Evolutionary conservation across 2,329 filamentous ascomycete species (phyloP), one percentile per base, ranked within the genome.

Genomic region (Daldinia eschscholtzii): DNA sequence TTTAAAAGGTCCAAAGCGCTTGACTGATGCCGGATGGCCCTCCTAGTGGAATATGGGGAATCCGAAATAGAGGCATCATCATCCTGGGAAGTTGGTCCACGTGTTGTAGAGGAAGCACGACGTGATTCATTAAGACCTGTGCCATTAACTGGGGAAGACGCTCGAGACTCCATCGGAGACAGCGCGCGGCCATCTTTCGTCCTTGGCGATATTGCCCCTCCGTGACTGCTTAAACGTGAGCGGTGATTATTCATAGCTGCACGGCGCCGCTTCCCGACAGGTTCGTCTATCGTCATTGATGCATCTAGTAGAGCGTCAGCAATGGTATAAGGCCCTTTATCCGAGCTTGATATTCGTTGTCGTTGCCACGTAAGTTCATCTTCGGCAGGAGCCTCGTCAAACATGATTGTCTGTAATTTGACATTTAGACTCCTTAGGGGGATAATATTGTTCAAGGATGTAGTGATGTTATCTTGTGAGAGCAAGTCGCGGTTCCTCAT

Each of bases 251-350:
- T 87, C n/a, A 83, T 75, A 0, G 85, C 84, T 13, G 84, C 83
- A 33, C 84, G 83, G 60, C 83, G 84, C 71, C 84, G 84, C 76
- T 84, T 86, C 2, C 87, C 82, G 6, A 87, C 80, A 0, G 89
- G 83, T 71, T 92, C 90, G 75, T 95, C 92, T 70, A 96, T 93
- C 0, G 92, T 94, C 82, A 93, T 94, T 0, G 94, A 97, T 6
- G 96, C 96, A 79, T 98, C 96, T 33, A 97, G 84, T 15, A 98
- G 84, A 5, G 96, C 96, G 80, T 98, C 95, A 3, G 93, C 89
- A 72, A 98, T 96, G 0, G 94, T 97, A 73, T 93, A 92, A 4
- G 89, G 87, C 9, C 80, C 83, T 65, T 77, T 83, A 64, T 65
- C 78, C 69, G 42, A 62, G 61, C 78, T 77, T 10, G 80, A 70